phyloP scores from a whole-genome alignment of 163 green algal genomes.

The Volvox carteri region DNA sequence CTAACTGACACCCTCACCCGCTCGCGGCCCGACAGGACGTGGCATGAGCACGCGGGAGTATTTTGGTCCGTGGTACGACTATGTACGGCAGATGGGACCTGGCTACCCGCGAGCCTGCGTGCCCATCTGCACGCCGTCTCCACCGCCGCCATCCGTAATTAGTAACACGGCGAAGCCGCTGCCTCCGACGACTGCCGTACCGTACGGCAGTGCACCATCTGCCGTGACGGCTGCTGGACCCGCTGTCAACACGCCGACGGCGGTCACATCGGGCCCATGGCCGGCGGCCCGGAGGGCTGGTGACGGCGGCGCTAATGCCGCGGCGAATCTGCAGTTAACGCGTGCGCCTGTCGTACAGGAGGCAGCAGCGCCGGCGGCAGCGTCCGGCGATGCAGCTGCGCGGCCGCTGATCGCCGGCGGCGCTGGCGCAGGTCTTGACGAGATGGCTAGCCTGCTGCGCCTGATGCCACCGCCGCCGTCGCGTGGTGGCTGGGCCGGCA shows the following conservation, averaged over 20 bases:
- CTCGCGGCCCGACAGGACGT: neutral
- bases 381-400: neutral
- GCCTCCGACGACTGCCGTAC: neutral
- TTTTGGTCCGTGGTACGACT: constrained; percentile 45
- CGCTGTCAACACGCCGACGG: neutral
- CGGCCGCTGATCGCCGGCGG: neutral
- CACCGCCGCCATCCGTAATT: neutral
- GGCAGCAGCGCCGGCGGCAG: neutral
- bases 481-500: neutral
- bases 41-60: constrained; percentile 38
- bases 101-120: neutral
- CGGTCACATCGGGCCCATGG: too few species aligned
- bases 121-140: neutral
- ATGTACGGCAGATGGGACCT: neutral
- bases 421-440: neutral
- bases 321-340: too few species aligned
- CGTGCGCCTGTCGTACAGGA: neutral
- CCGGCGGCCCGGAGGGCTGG: too few species aligned
- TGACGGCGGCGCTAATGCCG: too few species aligned
- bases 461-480: constrained; percentile 18
- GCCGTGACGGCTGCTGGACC: too few species aligned
- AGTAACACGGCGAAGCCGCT: neutral
- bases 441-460: constrained; percentile 6
- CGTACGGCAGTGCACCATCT: neutral
- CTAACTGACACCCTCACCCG: neutral